These are phyloP conservation scores for Hamamelis virginiana DNA, from an alignment of 164 flowering plant species.

Conservation along the genomic window DNA sequence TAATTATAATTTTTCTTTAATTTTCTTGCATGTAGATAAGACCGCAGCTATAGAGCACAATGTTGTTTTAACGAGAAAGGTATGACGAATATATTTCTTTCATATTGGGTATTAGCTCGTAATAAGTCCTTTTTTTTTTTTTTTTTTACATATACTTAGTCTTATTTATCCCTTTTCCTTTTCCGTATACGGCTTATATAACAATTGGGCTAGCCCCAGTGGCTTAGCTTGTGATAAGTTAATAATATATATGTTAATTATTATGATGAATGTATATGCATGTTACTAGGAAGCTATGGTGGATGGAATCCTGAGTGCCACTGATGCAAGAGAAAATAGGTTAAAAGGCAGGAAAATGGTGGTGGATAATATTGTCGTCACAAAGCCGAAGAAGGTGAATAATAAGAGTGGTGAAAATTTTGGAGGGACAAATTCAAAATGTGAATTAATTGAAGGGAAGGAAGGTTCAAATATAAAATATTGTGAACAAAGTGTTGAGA, in stretches of 20 bases:
- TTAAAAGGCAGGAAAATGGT: conserved; percentile 13
- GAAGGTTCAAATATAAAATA: not conserved
- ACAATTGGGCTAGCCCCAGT: too few relatives aligned
- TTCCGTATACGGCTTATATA: too few relatives aligned
- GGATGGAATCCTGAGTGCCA: not conserved
- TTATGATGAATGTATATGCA: too few relatives aligned
- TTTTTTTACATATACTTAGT: too few relatives aligned
- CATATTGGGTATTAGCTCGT: too few relatives aligned
- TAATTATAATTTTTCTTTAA: too few relatives aligned
- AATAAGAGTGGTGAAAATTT: not conserved
- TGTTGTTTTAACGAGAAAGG: not conserved
- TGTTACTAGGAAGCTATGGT: not conserved
- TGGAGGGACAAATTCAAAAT: not conserved
- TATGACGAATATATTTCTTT: too few relatives aligned
- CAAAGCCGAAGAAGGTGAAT: not conserved
- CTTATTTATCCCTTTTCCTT: too few relatives aligned
- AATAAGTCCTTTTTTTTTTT: too few relatives aligned
- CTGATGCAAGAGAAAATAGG: not conserved
- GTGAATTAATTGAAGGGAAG: not conserved
- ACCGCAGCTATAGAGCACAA: not conserved
- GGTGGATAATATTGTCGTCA: not conserved
- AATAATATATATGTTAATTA: too few relatives aligned
- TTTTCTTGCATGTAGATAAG: not conserved
- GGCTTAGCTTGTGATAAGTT: too few relatives aligned
- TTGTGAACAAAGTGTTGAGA: conserved; percentile 6